Conservation (phyloP, 805 yeast genomes). For the Candida andamanensis region DNA sequence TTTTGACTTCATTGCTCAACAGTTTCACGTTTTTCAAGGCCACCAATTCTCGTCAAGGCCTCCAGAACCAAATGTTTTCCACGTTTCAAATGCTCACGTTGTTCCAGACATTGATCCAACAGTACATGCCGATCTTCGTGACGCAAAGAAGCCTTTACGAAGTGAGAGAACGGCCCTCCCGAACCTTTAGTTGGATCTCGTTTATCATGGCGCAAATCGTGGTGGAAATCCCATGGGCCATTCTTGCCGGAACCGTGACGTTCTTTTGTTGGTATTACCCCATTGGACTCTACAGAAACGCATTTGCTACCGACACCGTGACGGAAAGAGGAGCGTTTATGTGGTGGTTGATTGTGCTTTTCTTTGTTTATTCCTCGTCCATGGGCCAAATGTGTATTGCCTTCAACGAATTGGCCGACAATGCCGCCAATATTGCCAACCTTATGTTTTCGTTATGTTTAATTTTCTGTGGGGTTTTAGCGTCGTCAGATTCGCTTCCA, state of each 20-base stretch:
- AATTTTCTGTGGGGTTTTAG: slow-evolving; percentile 34
- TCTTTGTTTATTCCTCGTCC: slow-evolving; percentile 22
- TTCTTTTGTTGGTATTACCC: slow-evolving; percentile 61
- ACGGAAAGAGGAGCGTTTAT: slow-evolving; percentile 32
- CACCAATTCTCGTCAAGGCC: slow-evolving; percentile 46
- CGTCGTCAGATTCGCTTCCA: slow-evolving; percentile 31
- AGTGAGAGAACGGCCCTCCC: slow-evolving; percentile 42
- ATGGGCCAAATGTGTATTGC: slow-evolving; percentile 27
- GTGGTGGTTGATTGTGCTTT: slow-evolving; percentile 27
- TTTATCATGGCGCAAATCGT: slow-evolving; percentile 36
- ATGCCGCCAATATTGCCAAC: slow-evolving; percentile 29
- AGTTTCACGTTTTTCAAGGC: slow-evolving; percentile 74
- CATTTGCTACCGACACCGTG: slow-evolving; percentile 41
- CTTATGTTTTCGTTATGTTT: slow-evolving; percentile 29
- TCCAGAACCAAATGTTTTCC: slow-evolving; percentile 63
- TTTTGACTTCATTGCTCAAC: slow-evolving; percentile 53
- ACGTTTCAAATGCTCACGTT: slow-evolving; percentile 42
- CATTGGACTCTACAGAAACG: slow-evolving; percentile 42
- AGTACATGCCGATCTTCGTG: slow-evolving; percentile 40
- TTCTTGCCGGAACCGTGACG: slow-evolving; percentile 36
- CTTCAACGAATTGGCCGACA: slow-evolving; percentile 27
- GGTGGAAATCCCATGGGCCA: slow-evolving; percentile 46
- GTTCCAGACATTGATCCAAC: slow-evolving; percentile 36
- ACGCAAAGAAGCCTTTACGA: slow-evolving; percentile 42
- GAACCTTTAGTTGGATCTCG: slow-evolving; percentile 40